These are phyloP conservation scores for Umbelopsis ramanniana DNA, from an alignment of 192 early-diverging fungal genomes.

Conservation along the genomic window DNA sequence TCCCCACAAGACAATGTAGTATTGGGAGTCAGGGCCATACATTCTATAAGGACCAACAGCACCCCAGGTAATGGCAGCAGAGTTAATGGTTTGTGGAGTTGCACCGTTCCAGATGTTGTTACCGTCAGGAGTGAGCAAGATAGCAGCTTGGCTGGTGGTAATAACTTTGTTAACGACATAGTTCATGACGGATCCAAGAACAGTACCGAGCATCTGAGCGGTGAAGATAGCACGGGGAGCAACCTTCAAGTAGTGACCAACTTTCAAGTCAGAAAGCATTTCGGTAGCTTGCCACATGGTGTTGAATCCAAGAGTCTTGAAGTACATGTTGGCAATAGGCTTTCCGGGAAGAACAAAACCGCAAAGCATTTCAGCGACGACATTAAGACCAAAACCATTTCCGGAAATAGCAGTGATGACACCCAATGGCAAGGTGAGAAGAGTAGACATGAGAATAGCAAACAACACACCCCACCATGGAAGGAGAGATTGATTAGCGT, in stretches of 20 bases:
- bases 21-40: slow-evolving; percentile 50
- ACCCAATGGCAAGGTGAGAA: slow-evolving; percentile 58
- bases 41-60: slow-evolving; percentile 59
- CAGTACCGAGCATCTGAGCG: slow-evolving; percentile 67
- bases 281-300: slow-evolving; percentile 45
- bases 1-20: slow-evolving; percentile 51
- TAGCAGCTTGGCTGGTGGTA: slow-evolving; percentile 28
- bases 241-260: slow-evolving; percentile 79
- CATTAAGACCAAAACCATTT: slow-evolving; percentile 52
- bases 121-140: slow-evolving; percentile 44
- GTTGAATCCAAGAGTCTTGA: slow-evolving; percentile 58
- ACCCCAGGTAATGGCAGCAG: slow-evolving; percentile 68
- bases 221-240: slow-evolving; percentile 75
- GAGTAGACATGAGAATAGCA: slow-evolving; percentile 39
- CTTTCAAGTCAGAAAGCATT: slow-evolving; percentile 57
- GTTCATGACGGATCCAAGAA: slow-evolving; percentile 69
- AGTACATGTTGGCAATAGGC: slow-evolving; percentile 58
- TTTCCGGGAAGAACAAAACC: slow-evolving; percentile 65
- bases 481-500: slow-evolving; percentile 32
- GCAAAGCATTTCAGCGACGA: slow-evolving; percentile 64
- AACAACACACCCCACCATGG: slow-evolving; percentile 46
- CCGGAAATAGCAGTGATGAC: slow-evolving; percentile 61
- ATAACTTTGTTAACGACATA: slow-evolving; percentile 41
- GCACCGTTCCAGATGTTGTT: slow-evolving; percentile 46
- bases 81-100: slow-evolving; percentile 51